phyloP scores from a whole-genome alignment of 371 early-diverging fungal genomes.

The Mortierella sp. region DNA sequence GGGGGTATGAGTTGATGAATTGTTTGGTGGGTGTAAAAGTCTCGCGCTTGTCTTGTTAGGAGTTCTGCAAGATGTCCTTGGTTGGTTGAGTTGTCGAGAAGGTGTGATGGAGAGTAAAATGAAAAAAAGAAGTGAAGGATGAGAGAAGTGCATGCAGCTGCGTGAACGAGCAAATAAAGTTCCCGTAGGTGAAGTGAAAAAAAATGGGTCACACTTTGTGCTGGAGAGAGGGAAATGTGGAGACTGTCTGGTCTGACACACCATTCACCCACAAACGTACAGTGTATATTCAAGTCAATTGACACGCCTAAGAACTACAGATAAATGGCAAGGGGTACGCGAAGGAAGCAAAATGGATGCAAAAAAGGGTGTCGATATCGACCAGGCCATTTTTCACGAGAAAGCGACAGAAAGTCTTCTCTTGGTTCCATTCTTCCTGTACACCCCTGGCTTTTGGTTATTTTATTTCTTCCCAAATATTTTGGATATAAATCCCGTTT shows the following conservation, averaged over 20 bases:
- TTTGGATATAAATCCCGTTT: slow-evolving; percentile 53
- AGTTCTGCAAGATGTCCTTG: not conserved
- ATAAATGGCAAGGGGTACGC: not conserved
- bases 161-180: not conserved
- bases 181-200: not conserved
- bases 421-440: not conserved
- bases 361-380: not conserved
- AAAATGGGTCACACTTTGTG: not conserved
- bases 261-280: not conserved
- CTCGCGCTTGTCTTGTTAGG: not conserved
- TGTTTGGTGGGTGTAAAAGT: not conserved
- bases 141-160: not conserved
- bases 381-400: not conserved
- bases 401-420: not conserved
- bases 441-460: not conserved
- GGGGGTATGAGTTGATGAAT: not conserved
- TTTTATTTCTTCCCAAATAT: slow-evolving; percentile 49
- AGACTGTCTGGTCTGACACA: not conserved
- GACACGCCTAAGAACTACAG: not conserved
- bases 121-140: not conserved
- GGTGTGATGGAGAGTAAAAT: not conserved
- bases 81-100: not conserved
- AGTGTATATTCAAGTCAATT: not conserved
- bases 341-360: not conserved
- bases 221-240: slow-evolving; percentile 5